Conservation (phyloP, 106 monocot genomes). For the Dioscorea zingiberensis region DNA sequence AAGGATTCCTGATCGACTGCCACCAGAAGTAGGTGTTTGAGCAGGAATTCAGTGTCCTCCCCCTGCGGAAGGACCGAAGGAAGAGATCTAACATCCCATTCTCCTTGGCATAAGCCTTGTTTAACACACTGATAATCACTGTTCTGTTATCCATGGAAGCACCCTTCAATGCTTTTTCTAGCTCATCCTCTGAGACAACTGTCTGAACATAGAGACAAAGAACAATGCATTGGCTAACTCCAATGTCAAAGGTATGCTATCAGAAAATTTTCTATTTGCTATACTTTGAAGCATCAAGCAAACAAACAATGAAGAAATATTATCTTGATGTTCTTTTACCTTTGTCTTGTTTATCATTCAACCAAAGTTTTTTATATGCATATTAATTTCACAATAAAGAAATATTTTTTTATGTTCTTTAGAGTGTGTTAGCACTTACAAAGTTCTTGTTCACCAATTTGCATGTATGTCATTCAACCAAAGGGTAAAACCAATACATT, state of each 20-base stretch:
- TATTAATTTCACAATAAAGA: too few species aligned
- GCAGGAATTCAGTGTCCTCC: conserved; percentile 26
- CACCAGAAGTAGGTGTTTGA: conserved; percentile 39
- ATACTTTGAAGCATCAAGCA: too few species aligned
- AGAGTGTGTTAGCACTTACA: background rate
- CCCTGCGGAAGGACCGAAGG: conserved; percentile 33
- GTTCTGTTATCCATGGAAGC: conserved; percentile 55
- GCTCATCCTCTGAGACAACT: background rate
- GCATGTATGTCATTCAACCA: too few species aligned
- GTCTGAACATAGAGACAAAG: background rate
- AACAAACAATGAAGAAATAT: too few species aligned
- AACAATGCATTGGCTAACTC: too few species aligned
- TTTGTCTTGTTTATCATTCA: too few species aligned
- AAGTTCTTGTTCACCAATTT: too few species aligned
- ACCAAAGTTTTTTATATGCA: too few species aligned
- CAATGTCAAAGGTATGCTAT: background rate
- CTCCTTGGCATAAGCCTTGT: conserved; percentile 44
- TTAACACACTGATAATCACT: conserved; percentile 46
- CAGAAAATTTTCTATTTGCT: background rate
- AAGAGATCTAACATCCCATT: conserved; percentile 62
- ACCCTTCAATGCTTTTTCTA: conserved; percentile 2
- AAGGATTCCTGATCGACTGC: conserved; percentile 39
- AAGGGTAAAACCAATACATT: too few species aligned
- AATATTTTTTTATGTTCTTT: background rate
- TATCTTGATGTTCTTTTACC: background rate